A percentile compares a stretch with the other conserved stretches of the same genome.
phyloP scores from a whole-genome alignment of 225 moss, liverwort and hornwort genomes.

The Pseudoscleropodium purum region DNA sequence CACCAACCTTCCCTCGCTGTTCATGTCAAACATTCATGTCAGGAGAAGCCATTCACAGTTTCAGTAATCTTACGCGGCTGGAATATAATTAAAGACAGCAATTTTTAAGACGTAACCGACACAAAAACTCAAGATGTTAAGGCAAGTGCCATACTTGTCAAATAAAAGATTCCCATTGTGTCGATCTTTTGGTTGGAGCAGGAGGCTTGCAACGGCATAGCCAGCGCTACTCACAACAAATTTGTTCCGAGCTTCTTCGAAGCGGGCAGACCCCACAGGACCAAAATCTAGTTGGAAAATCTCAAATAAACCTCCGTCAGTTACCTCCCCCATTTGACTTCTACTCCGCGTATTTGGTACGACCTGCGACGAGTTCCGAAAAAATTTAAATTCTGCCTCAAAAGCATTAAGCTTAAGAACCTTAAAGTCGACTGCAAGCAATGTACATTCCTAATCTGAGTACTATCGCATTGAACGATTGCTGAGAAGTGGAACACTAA shows the following conservation, averaged over 20 bases:
- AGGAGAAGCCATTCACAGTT: background rate
- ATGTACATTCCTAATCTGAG: background rate
- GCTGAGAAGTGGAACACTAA: background rate
- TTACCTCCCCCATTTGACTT: conserved; percentile 79
- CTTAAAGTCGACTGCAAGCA: background rate
- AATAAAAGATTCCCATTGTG: conserved; percentile 85
- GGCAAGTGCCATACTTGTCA: conserved; percentile 37
- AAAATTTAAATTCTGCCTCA: background rate
- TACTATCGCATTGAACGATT: background rate
- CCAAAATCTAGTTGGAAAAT: conserved; percentile 70
- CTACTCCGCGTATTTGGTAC: conserved; percentile 81
- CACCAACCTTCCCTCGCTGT: conserved; percentile 73
- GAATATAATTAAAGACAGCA: background rate
- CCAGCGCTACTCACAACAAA: conserved; percentile 79
- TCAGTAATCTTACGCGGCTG: background rate
- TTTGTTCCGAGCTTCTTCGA: conserved; percentile 72
- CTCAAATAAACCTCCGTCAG: conserved; percentile 70
- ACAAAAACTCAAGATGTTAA: background rate
- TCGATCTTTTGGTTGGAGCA: conserved; percentile 82
- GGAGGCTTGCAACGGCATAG: conserved; percentile 76
- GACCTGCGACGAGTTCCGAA: conserved; percentile 25
- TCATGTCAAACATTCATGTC: background rate
- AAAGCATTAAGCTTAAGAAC: background rate
- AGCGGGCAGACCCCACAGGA: conserved; percentile 48
- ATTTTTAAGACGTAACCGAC: background rate